phyloP scores from a whole-genome alignment of 345 rosid genomes.

The Bruguiera sexangula region DNA sequence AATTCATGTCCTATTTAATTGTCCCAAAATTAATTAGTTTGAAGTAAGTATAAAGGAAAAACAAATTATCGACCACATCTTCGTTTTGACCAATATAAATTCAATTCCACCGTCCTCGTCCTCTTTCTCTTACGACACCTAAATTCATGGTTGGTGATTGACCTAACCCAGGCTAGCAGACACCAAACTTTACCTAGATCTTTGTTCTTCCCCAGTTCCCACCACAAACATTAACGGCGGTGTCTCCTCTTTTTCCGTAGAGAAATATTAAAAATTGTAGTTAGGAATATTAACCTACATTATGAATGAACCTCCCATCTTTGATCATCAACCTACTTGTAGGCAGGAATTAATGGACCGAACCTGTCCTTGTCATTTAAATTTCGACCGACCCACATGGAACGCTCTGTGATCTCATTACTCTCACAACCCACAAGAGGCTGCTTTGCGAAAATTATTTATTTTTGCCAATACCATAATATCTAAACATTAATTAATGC shows the following conservation, averaged over 20 bases:
- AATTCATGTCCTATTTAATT: too few relatives aligned
- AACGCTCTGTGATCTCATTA: background rate
- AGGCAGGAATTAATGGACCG: background rate
- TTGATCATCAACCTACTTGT: background rate
- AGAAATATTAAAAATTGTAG: background rate
- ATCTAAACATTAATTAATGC: too few relatives aligned
- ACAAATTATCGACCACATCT: too few relatives aligned
- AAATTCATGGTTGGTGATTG: constrained; percentile 19
- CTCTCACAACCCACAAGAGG: background rate
- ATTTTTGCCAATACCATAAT: too few relatives aligned
- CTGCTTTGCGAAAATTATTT: too few relatives aligned
- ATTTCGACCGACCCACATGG: background rate
- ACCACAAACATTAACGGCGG: constrained; percentile 15
- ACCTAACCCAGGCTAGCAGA: constrained; percentile 21
- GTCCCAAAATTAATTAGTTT: too few relatives aligned
- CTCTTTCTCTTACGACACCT: background rate
- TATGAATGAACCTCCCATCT: background rate
- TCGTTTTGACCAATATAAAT: too few relatives aligned
- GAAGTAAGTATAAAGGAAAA: too few relatives aligned
- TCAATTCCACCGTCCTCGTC: constrained; percentile 5
- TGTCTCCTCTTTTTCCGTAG: constrained; percentile 22
- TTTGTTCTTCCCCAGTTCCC: constrained; percentile 29
- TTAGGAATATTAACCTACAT: too few relatives aligned
- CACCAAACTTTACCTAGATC: constrained; percentile 26
- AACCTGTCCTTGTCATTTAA: constrained; percentile 2